These are phyloP conservation scores for Crucibulum laeve DNA, from an alignment of 768 basidiomycete species.

Conservation along the genomic window DNA sequence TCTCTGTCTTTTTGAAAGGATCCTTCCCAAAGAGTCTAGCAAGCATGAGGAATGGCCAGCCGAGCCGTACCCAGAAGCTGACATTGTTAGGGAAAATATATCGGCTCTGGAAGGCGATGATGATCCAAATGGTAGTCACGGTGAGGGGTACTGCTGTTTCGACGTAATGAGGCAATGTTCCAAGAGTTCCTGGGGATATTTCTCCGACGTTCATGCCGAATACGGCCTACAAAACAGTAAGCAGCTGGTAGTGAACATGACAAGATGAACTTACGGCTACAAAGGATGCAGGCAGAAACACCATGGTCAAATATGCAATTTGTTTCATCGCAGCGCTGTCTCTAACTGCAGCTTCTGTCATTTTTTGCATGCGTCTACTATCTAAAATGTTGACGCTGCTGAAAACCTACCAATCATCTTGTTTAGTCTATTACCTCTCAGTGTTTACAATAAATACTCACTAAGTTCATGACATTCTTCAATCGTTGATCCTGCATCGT, in stretches of 20 bases:
- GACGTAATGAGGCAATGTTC: constrained; percentile 39
- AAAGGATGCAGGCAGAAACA: constrained; percentile 11
- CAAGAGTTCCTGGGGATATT: constrained; percentile 27
- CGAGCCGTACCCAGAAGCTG: constrained; percentile 25
- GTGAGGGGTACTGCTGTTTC: constrained; percentile 44
- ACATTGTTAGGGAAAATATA: constrained; percentile 24
- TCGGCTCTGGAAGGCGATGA: constrained; percentile 49
- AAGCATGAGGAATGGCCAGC: constrained; percentile 28
- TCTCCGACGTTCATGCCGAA: constrained; percentile 39
- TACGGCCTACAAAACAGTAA: constrained; percentile 23
- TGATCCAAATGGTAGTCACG: constrained; percentile 45
- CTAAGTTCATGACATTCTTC: constrained; percentile 40
- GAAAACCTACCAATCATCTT: constrained; percentile 29
- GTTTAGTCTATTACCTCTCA: neutral
- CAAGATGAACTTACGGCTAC: constrained; percentile 11
- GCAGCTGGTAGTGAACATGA: neutral
- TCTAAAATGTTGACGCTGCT: constrained; percentile 44
- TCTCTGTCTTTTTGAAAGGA: constrained; percentile 3
- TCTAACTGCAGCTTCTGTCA: constrained; percentile 34
- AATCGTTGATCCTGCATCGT: constrained; percentile 33
- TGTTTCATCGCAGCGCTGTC: constrained; percentile 23
- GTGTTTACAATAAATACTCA: constrained; percentile 9
- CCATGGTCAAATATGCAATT: constrained; percentile 14
- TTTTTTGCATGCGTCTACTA: constrained; percentile 34
- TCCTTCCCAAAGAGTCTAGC: constrained; percentile 6